Conservation (phyloP, 345 rosid genomes). For the Euphorbia tirucalli region DNA sequence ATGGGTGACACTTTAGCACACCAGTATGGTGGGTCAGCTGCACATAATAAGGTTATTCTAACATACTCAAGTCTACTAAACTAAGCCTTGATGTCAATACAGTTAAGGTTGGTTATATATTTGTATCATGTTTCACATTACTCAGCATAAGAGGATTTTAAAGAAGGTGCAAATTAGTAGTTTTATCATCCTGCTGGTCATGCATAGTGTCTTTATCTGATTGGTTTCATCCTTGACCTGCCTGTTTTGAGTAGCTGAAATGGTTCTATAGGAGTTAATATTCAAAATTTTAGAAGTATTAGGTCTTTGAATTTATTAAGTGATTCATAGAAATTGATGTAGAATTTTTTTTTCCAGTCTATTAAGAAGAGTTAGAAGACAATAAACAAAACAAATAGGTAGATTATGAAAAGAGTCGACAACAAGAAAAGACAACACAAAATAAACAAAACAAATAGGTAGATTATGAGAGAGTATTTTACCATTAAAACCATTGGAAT, state of each 20-base stretch:
- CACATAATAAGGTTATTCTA: slow-evolving; percentile 67
- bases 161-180: not conserved
- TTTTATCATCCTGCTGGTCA: not conserved
- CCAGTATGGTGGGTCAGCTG: slow-evolving; percentile 90
- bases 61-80: not conserved
- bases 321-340: not conserved
- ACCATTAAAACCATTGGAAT: too few relatives aligned
- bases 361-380: too few relatives aligned
- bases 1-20: slow-evolving; percentile 92
- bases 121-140: not conserved
- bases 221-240: not conserved
- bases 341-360: too few relatives aligned
- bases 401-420: not conserved
- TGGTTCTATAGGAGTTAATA: not conserved
- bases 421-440: too few relatives aligned
- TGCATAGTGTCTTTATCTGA: not conserved
- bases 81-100: not conserved
- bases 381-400: not conserved
- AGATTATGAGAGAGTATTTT: too few relatives aligned
- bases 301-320: not conserved
- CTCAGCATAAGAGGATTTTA: not conserved
- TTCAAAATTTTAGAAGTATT: not conserved
- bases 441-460: too few relatives aligned
- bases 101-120: not conserved
- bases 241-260: not conserved